Evolutionary conservation across 108 stramenopile species (phyloP).

Genomic region (Fragilariopsis cylindrus): DNA sequence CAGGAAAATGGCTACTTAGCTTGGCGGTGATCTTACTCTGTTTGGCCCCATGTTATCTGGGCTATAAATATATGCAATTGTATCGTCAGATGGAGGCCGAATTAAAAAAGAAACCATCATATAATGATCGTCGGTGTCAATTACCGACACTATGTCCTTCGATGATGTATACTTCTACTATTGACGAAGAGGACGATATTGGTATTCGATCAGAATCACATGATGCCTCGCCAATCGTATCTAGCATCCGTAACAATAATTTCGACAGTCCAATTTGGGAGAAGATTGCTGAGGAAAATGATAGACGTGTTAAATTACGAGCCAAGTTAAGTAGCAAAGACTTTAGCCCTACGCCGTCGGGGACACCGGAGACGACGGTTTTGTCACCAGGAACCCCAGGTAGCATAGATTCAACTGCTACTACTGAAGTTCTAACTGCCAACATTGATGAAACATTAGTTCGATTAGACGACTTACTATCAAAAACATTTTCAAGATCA

Average conservation of each 20-base stretch:
- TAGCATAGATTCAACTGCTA: background rate
- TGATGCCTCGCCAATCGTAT: background rate
- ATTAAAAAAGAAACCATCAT: background rate
- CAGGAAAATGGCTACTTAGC: background rate
- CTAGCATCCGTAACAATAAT: background rate
- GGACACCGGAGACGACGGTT: background rate
- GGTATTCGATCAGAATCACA: background rate
- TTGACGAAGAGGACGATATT: background rate
- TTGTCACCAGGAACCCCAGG: background rate
- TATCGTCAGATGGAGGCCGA: background rate
- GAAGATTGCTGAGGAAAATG: conserved; percentile 5
- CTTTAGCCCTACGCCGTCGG: background rate
- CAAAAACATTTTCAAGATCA: conserved; percentile 12
- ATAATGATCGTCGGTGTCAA: no score
- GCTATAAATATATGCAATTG: conserved; percentile 5
- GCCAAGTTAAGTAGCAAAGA: conserved; percentile 12
- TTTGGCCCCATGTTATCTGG: background rate
- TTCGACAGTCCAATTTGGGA: conserved; percentile 16
- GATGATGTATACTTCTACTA: background rate
- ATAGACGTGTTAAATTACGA: conserved; percentile 15
- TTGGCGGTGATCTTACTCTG: background rate
- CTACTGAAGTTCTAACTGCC: background rate
- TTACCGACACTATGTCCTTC: no score
- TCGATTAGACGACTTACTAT: conserved; percentile 15
- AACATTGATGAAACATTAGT: conserved; percentile 15